Evolutionary conservation across 306 rosid species (phyloP).

Genomic region (Cyamopsis tetragonoloba): DNA sequence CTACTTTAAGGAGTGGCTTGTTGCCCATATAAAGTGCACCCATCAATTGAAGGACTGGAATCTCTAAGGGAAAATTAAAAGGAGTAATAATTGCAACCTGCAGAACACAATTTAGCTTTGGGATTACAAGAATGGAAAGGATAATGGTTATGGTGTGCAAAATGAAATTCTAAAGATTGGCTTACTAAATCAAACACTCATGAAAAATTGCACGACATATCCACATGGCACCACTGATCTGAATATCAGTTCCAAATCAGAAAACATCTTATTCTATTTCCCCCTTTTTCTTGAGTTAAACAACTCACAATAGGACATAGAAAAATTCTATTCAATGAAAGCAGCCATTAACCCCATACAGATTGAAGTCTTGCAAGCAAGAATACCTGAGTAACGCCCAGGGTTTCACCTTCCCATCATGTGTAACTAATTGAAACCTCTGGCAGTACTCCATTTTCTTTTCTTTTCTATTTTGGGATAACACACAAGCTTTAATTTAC

Average conservation of each 20-base stretch:
- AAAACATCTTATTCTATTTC: neutral
- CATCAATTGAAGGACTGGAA: slow-evolving; percentile 97
- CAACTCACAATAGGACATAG: neutral
- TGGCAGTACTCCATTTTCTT: neutral
- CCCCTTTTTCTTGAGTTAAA: neutral
- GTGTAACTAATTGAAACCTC: slow-evolving; percentile 5
- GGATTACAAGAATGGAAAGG: neutral
- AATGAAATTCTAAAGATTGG: neutral
- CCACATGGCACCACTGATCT: slow-evolving; percentile 1
- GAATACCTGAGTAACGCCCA: neutral
- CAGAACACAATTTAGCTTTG: slow-evolving; percentile 19
- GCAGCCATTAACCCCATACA: neutral
- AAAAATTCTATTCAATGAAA: neutral
- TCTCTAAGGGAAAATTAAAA: slow-evolving; percentile 93
- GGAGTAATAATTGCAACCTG: slow-evolving; percentile 96
- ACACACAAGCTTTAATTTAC: neutral
- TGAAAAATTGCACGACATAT: slow-evolving; percentile 1
- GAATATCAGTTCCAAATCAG: slow-evolving; percentile 14
- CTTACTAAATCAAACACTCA: neutral
- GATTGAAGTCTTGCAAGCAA: slow-evolving; percentile 2
- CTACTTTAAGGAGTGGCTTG: slow-evolving; percentile 93
- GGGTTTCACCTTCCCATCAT: neutral
- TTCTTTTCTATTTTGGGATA: neutral
- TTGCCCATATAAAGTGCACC: slow-evolving; percentile 99
- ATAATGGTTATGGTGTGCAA: neutral